A percentile compares a stretch with the other conserved stretches of the same genome.
These are phyloP conservation scores for Leishmania arabica DNA, from an alignment of 208 protist species.

Conservation along the genomic window DNA sequence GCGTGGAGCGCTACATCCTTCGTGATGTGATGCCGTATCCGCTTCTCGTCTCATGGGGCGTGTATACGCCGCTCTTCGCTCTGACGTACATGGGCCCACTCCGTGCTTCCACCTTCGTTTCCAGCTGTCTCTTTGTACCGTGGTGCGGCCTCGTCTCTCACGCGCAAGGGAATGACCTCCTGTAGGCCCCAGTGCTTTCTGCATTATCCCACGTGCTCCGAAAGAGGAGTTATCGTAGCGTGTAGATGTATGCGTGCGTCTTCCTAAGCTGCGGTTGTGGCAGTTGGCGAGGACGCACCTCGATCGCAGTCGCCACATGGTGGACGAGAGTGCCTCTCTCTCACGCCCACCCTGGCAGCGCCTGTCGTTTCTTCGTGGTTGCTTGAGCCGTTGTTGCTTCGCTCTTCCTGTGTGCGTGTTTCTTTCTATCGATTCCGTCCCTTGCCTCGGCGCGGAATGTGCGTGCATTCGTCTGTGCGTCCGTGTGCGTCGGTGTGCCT, in stretches of 20 bases:
- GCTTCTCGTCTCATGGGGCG: constrained; percentile 72
- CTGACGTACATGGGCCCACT: constrained; percentile 42
- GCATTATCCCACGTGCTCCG: neutral
- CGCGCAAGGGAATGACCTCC: constrained; percentile 42
- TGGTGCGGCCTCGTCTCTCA: constrained; percentile 62
- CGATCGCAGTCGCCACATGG: neutral
- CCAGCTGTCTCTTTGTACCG: constrained; percentile 40
- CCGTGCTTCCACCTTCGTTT: constrained; percentile 24
- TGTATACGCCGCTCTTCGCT: constrained; percentile 54
- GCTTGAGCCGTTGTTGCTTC: neutral
- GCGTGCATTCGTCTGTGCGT: neutral
- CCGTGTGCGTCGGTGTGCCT: neutral
- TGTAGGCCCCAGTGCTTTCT: constrained; percentile 24
- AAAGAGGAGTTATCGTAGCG: neutral
- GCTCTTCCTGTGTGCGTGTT: neutral
- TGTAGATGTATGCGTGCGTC: neutral
- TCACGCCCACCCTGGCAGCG: neutral
- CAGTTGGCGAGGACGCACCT: neutral
- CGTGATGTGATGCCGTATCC: constrained; percentile 66
- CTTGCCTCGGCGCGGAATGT: neutral
- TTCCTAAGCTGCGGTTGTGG: neutral
- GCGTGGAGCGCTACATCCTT: constrained; percentile 60
- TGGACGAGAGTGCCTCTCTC: neutral
- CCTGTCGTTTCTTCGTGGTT: neutral
- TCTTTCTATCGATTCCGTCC: neutral